Base-by-base conservation (phyloP, 2,329 filamentous ascomycete genomes). In the Chlorencoelia australis region DNA sequence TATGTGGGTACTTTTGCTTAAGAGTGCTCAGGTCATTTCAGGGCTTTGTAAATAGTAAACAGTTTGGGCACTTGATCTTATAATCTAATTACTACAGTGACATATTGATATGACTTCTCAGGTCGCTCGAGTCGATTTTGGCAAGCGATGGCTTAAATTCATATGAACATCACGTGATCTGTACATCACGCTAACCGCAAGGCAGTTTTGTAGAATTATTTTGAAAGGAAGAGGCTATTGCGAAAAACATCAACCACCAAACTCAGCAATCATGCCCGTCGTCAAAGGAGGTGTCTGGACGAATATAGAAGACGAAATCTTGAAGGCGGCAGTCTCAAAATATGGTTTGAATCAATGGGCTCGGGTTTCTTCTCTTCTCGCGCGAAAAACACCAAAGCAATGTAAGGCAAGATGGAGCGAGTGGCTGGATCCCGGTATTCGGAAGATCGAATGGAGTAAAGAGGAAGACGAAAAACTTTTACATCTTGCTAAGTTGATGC, bases 371-470 rank as follows among this genome's bases (percentile, higher is more conserved):
- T 96, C 91, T 40, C 75, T 98, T 47, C 79, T 98, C 48, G 89
- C 89, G 58, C 85, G 93, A 56, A 98, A 98, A 64, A 96, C 91
- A 20, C 80, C 91, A 34, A 98, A 98, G 67, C 91, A 98, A 67
- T 98, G 91, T 76, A 98, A 98, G 67, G 89, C 91, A 43, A 75
- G 91, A 66, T 98, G 91, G 91, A 79, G 81, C 59, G 89, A 98
- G 72, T 98, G 91, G 89, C 75, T 98, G 49, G 91, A 98, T 57
- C 91, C 91, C 14, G 85, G 84, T 58, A 96, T 98, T 67, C 84
- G 89, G 56, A 98, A 98, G 69, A 91, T 94, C 51, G 91, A 98
- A 66, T 98, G 91, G 89, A 94, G 86, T 58, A 84, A 91, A 56
- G 91, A 98, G 62, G 91, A 98, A 60, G 91, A 98, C 60, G 91